phyloP scores from a whole-genome alignment of 2,329 filamentous ascomycete species.

The Cercospora zeae-maydis region DNA sequence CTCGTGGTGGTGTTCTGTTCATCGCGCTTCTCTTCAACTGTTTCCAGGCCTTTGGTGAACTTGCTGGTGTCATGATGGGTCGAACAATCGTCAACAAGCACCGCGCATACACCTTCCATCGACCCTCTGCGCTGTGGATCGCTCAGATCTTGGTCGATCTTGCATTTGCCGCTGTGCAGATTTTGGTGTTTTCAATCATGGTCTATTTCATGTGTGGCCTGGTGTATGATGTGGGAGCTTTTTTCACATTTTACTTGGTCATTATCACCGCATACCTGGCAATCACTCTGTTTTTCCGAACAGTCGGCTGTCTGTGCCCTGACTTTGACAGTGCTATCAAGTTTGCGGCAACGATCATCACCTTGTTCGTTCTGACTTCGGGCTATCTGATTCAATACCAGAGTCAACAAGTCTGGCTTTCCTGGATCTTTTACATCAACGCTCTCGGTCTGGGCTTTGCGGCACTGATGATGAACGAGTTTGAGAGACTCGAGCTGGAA shows the following conservation, averaged over 20 bases:
- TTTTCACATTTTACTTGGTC: slow-evolving; percentile 69
- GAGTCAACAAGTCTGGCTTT: slow-evolving; percentile 68
- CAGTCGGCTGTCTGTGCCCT: slow-evolving; percentile 69
- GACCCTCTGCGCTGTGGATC: slow-evolving; percentile 78
- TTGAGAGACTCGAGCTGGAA: slow-evolving; percentile 63
- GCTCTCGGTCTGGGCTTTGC: slow-evolving; percentile 71
- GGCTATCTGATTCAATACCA: slow-evolving; percentile 82
- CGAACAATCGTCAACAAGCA: slow-evolving; percentile 80
- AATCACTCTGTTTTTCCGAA: slow-evolving; percentile 76
- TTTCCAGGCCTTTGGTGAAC: slow-evolving; percentile 79
- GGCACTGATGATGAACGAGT: slow-evolving; percentile 83
- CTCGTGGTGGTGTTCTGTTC: slow-evolving; percentile 77
- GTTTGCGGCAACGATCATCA: slow-evolving; percentile 72
- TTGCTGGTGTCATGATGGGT: slow-evolving; percentile 71
- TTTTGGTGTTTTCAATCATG: slow-evolving; percentile 68
- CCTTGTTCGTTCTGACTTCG: slow-evolving; percentile 73
- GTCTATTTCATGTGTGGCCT: slow-evolving; percentile 77
- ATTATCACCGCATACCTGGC: slow-evolving; percentile 42
- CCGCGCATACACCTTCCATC: slow-evolving; percentile 75
- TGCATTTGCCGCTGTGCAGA: slow-evolving; percentile 66
- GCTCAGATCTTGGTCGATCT: slow-evolving; percentile 74
- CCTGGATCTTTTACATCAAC: slow-evolving; percentile 77
- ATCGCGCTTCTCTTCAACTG: slow-evolving; percentile 78
- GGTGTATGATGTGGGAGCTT: slow-evolving; percentile 65
- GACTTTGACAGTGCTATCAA: slow-evolving; percentile 86